A percentile compares a stretch with the other conserved stretches of the same genome.
These are phyloP conservation scores for Geotrichum reessii DNA, from an alignment of 1,139 yeast genomes.

Conservation along the genomic window DNA sequence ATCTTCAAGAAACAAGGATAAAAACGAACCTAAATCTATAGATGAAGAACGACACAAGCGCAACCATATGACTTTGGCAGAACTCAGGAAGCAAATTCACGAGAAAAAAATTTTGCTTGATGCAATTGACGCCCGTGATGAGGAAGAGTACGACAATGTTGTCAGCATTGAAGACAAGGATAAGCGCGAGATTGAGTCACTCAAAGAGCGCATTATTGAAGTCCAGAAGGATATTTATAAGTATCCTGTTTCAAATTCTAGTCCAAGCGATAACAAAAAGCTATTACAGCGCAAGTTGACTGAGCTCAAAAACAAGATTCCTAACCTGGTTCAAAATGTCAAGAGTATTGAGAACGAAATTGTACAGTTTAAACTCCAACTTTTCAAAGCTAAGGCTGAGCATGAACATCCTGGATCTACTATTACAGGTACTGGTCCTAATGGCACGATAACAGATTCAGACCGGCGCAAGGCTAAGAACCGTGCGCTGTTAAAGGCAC, in stretches of 20 bases:
- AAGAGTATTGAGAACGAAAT: constrained; percentile 60
- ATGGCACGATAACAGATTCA: constrained; percentile 77
- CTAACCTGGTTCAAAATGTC: constrained; percentile 59
- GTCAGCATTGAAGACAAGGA: constrained; percentile 42
- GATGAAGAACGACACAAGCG: constrained; percentile 15
- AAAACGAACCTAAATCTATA: constrained; percentile 39
- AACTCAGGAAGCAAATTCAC: constrained; percentile 56
- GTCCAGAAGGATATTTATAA: constrained; percentile 47
- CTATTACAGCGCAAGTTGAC: constrained; percentile 50
- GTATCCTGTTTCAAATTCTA: constrained; percentile 32
- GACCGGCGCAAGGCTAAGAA: constrained; percentile 76
- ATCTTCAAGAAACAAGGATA: constrained; percentile 34
- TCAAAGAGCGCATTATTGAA: constrained; percentile 56
- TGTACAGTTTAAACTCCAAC: constrained; percentile 57
- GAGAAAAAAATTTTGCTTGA: constrained; percentile 67
- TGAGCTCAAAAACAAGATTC: constrained; percentile 59
- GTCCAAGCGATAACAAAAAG: constrained; percentile 30
- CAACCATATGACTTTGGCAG: constrained; percentile 36
- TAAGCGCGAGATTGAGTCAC: constrained; percentile 51
- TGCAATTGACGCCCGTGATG: constrained; percentile 69
- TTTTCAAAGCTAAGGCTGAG: constrained; percentile 50
- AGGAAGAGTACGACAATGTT: constrained; percentile 47
- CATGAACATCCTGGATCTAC: constrained; percentile 63
- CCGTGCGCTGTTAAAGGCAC: constrained; percentile 67
- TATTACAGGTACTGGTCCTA: constrained; percentile 76